Conservation (phyloP, 176 grass and related monocot species). For the Neostapfia colusana region DNA sequence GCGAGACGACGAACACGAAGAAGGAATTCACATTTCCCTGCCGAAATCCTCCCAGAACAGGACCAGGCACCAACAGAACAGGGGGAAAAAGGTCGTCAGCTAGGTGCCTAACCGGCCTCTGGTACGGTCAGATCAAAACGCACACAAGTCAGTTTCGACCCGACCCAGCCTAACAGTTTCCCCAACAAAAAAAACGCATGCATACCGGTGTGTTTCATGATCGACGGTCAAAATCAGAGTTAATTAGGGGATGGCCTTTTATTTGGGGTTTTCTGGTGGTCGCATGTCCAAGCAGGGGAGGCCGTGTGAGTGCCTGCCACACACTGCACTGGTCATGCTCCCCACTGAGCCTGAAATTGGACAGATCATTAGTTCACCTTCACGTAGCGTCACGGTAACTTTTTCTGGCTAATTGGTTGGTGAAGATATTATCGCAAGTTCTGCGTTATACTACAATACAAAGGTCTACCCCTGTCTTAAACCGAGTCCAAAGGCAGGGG, state of each 20-base stretch:
- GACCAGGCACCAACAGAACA: background rate
- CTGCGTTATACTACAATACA: too few species aligned
- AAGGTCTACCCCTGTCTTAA: slow-evolving; percentile 10
- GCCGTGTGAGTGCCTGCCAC: slow-evolving; percentile 40
- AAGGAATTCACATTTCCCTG: slow-evolving; percentile 5
- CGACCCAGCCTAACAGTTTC: background rate
- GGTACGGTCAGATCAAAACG: too few species aligned
- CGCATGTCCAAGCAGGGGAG: slow-evolving; percentile 31
- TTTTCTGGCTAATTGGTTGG: too few species aligned
- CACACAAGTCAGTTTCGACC: too few species aligned
- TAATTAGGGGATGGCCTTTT: too few species aligned
- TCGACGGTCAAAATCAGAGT: slow-evolving; percentile 26
- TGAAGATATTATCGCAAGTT: slow-evolving; percentile 27
- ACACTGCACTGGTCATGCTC: slow-evolving; percentile 9
- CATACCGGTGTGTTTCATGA: background rate
- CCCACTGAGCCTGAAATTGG: slow-evolving; percentile 5
- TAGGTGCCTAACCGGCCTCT: too few species aligned
- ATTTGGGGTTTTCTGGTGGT: background rate
- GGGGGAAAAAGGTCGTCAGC: background rate
- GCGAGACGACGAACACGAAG: background rate
- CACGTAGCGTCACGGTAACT: slow-evolving; percentile 6
- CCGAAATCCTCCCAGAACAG: background rate
- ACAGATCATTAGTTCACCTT: slow-evolving; percentile 35
- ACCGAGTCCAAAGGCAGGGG: background rate
- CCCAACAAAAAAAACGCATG: background rate